phyloP scores from a whole-genome alignment of 495 filamentous ascomycete genomes.

The Penicillium subrubescens region DNA sequence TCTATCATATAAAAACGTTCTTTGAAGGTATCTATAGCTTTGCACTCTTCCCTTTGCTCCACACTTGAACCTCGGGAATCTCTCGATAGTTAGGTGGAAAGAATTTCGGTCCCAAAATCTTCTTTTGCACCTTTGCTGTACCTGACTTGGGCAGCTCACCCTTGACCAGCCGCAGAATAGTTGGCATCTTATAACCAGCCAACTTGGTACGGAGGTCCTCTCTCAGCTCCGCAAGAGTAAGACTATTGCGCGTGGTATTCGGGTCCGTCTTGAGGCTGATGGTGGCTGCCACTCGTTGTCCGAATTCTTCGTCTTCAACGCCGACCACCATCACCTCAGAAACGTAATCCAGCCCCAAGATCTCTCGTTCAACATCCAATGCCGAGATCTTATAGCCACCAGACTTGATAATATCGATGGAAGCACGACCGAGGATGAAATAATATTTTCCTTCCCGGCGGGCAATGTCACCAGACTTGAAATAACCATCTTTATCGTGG shows the following conservation, averaged over 20 bases:
- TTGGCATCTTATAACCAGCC: conserved; percentile 52
- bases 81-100: conserved; percentile 42
- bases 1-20: neutral
- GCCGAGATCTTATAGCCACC: conserved; percentile 52
- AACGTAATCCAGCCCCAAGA: conserved; percentile 38
- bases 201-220: conserved; percentile 37
- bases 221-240: conserved; percentile 42
- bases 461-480: conserved; percentile 52
- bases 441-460: conserved; percentile 48
- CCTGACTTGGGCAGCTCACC: conserved; percentile 51
- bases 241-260: conserved; percentile 15
- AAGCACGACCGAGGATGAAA: conserved; percentile 51
- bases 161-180: conserved; percentile 44
- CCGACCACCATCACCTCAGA: conserved; percentile 48
- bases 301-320: conserved; percentile 47
- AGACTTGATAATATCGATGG: conserved; percentile 50
- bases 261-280: conserved; percentile 37
- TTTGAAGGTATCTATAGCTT: conserved; percentile 15
- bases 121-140: conserved; percentile 55
- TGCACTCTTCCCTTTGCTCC: conserved; percentile 25
- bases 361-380: conserved; percentile 47
- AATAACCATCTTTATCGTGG: conserved; percentile 44
- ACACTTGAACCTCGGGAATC: conserved; percentile 42
- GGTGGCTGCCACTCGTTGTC: conserved; percentile 53
- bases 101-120: conserved; percentile 46